These are phyloP conservation scores for Macrophomina pseudophaseolina DNA, from an alignment of 2,329 filamentous ascomycete genomes.

Conservation along the genomic window DNA sequence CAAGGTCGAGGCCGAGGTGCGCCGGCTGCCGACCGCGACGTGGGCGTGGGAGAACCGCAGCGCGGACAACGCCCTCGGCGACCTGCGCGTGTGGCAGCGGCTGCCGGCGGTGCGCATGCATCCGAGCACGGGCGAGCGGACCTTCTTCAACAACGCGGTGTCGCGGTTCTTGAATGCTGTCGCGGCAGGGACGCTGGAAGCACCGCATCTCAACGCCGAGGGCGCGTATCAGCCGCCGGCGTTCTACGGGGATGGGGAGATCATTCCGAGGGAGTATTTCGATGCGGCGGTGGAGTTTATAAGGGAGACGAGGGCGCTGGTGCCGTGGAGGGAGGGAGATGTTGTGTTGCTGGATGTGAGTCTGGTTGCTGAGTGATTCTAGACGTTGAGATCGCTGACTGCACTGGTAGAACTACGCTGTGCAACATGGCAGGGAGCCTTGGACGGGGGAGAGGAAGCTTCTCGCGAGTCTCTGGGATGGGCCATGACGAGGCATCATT, in stretches of 20 bases:
- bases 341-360: constrained; percentile 25
- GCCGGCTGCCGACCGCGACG: constrained; percentile 28
- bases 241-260: not conserved
- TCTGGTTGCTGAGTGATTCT: not conserved
- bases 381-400: not conserved
- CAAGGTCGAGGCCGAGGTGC: constrained; percentile 29
- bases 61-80: constrained; percentile 16
- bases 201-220: constrained; percentile 25
- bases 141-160: constrained; percentile 27
- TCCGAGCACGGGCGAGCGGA: not conserved
- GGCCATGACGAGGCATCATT: not conserved
- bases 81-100: constrained; percentile 26
- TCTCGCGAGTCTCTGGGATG: constrained; percentile 28
- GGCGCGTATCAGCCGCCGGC: constrained; percentile 4
- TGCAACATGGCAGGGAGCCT: constrained; percentile 28
- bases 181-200: constrained; percentile 14
- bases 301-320: constrained; percentile 15
- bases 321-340: constrained; percentile 27
- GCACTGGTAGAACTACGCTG: constrained; percentile 16
- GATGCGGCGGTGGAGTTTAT: constrained; percentile 26
- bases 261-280: constrained; percentile 27
- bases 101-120: constrained; percentile 27
- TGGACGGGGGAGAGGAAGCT: constrained; percentile 27
- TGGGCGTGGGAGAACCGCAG: constrained; percentile 28
- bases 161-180: constrained; percentile 23